Evolutionary conservation across 2,329 filamentous ascomycete species (phyloP).

Genomic region (Epicoccum sorghinum): DNA sequence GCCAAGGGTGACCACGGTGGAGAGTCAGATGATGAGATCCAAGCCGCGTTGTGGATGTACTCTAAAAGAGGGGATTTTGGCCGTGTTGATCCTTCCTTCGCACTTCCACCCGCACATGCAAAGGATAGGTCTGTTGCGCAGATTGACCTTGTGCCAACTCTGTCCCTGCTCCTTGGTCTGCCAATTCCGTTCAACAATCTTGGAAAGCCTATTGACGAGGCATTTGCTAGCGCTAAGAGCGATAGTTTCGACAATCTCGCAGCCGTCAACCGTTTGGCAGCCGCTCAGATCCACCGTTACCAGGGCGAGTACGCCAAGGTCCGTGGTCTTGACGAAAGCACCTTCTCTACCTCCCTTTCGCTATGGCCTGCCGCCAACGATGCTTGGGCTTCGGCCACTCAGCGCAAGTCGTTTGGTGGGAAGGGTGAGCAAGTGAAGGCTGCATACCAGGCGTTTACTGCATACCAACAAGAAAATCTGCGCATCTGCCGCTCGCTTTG

Average conservation of each 20-base stretch:
- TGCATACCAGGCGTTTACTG: constrained; percentile 64
- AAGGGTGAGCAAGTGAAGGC: constrained; percentile 49
- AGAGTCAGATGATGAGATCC: constrained; percentile 93
- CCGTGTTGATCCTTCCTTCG: constrained; percentile 66
- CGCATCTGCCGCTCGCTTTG: constrained; percentile 81
- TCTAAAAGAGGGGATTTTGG: constrained; percentile 87
- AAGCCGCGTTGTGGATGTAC: constrained; percentile 98
- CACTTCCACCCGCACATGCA: constrained; percentile 69
- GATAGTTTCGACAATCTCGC: constrained; percentile 79
- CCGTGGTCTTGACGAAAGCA: constrained; percentile 68
- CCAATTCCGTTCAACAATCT: constrained; percentile 97
- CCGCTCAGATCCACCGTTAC: constrained; percentile 88
- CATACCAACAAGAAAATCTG: constrained; percentile 81
- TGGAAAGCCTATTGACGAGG: constrained; percentile 90
- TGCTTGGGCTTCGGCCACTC: constrained; percentile 53
- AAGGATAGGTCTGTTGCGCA: constrained; percentile 79
- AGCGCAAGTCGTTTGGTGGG: constrained; percentile 39
- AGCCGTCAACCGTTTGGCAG: constrained; percentile 74
- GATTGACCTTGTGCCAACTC: constrained; percentile 93
- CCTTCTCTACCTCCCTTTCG: constrained; percentile 60
- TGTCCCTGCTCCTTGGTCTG: constrained; percentile 84
- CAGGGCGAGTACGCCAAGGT: constrained; percentile 81
- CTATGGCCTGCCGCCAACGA: constrained; percentile 67
- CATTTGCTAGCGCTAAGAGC: constrained; percentile 75
- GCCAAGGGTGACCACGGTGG: constrained; percentile 97